Base-by-base conservation (phyloP, 371 early-diverging fungal species). In the Mycotypha africana region DNA sequence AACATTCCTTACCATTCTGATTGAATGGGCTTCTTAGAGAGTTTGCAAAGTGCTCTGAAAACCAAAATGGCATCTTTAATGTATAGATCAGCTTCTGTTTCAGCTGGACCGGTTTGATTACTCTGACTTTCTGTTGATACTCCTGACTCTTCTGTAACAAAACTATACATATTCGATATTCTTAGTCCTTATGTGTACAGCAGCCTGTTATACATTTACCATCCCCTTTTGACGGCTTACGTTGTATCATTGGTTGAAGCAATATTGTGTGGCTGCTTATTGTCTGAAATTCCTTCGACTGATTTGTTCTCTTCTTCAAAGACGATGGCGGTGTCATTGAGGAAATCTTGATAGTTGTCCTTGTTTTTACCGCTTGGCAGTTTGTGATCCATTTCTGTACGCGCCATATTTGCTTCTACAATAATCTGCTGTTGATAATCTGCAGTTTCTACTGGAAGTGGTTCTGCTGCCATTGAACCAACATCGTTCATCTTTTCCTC, bases 31-130 rank as follows among this genome's bases (percentile, higher is more conserved):
- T 75, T 75, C 81, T 93, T 92, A 16, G 90, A 89, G n/a, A 95
- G 77, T 53, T 91, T 91, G 72, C 95, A 94, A 19, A 97, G 75
- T 1, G 95, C 91, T 10, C 96, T 85, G 61, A 97, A 85, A 0
- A 94, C 85, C 16, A 92, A 66, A 31, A 88, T 92, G 2, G 89
- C 90, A 62, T 97, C 96, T 45, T 84, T 75, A 44, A 71, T 69
- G 39, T 66, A 75, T 22, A 71, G 45, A 42, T 75, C 75, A 3
- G 67, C 67, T 17, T 71, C 69, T 4, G 71, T 69, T 19, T 73
- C 74, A 4, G 45, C 38, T 12, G 49, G 47, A 12, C 39, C 39
- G 1, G 49, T 41, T 34, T 60, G 56, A 4, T 58, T 46, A 3
- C 40, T 46, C 3, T 63, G 57, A 16, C 65, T 41, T 16, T 67